Conservation (phyloP, 1,284 basidiomycete species). For the Volvariella surrecta region DNA sequence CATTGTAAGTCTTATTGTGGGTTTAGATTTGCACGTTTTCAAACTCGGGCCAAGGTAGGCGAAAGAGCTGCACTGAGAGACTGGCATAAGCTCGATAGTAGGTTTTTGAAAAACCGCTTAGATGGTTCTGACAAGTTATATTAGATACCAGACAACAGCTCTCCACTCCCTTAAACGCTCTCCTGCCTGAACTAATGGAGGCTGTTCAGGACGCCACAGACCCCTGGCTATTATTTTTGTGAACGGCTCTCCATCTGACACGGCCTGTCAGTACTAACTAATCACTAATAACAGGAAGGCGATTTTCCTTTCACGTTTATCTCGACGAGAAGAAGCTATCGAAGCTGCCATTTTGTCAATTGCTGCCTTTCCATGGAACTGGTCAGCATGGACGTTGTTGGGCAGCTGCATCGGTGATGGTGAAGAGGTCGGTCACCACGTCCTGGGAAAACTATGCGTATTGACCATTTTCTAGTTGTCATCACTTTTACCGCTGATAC, state of each 20-base stretch:
- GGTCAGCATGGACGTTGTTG: slow-evolving; percentile 87
- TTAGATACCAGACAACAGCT: slow-evolving; percentile 69
- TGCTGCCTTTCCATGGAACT: slow-evolving; percentile 86
- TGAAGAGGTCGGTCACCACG: slow-evolving; percentile 63
- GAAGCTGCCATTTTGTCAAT: slow-evolving; percentile 78
- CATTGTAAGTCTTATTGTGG: slow-evolving; percentile 50
- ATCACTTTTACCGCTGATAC: slow-evolving; percentile 54
- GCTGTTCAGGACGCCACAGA: slow-evolving; percentile 53
- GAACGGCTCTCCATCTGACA: slow-evolving; percentile 16
- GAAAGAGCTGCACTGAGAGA: slow-evolving; percentile 62
- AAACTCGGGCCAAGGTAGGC: slow-evolving; percentile 33
- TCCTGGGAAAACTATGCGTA: slow-evolving; percentile 4
- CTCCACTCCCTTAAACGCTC: slow-evolving; percentile 58
- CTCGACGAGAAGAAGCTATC: slow-evolving; percentile 79
- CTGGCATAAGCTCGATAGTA: slow-evolving; percentile 70
- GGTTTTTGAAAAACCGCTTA: slow-evolving; percentile 16
- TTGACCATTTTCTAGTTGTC: slow-evolving; percentile 38
- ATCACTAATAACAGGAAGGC: slow-evolving; percentile 49
- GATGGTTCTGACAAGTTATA: slow-evolving; percentile 1
- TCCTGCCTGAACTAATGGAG: slow-evolving; percentile 53
- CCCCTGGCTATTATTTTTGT: slow-evolving; percentile 86
- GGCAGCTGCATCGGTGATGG: slow-evolving; percentile 77
- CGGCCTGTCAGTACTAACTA: slow-evolving; percentile 1
- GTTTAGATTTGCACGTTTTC: slow-evolving; percentile 4
- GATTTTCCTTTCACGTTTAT: slow-evolving; percentile 71